These are phyloP conservation scores for Pleurotus platypus DNA, from an alignment of 768 basidiomycete genomes.

Conservation along the genomic window DNA sequence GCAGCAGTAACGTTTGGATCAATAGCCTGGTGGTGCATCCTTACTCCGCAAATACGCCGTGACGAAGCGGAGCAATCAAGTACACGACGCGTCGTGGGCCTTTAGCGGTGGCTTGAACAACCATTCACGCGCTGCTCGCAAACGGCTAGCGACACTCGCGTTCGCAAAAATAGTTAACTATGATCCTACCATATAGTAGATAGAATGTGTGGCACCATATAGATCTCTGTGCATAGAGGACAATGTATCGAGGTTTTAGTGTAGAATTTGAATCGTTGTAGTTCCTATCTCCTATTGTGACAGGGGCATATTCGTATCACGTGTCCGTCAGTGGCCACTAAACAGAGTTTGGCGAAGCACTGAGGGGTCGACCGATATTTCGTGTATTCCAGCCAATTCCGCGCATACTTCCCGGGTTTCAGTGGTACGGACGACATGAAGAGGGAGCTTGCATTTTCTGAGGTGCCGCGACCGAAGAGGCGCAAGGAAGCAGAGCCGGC, in stretches of 20 bases:
- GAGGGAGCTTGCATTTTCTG: constrained; percentile 44
- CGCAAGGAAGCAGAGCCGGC: constrained; percentile 31
- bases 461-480: constrained; percentile 46
- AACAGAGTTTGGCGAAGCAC: background rate
- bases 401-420: background rate
- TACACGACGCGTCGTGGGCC: constrained; percentile 55
- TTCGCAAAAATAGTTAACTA: constrained; percentile 36
- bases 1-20: background rate
- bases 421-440: constrained; percentile 35
- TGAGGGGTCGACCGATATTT: background rate
- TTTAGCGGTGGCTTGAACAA: constrained; percentile 73
- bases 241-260: background rate
- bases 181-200: background rate
- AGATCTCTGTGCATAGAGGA: background rate
- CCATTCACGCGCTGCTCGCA: constrained; percentile 57
- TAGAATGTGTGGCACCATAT: background rate
- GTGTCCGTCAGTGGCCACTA: background rate
- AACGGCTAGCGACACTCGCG: constrained; percentile 43
- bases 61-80: constrained; percentile 10
- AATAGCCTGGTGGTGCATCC: constrained; percentile 59
- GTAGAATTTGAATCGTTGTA: too few species aligned
- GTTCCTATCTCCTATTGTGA: background rate
- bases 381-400: background rate
- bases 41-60: constrained; percentile 50
- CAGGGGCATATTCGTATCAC: background rate